Conservation (phyloP, 2,329 filamentous ascomycete species). For the Stagonosporopsis rhizophila region DNA sequence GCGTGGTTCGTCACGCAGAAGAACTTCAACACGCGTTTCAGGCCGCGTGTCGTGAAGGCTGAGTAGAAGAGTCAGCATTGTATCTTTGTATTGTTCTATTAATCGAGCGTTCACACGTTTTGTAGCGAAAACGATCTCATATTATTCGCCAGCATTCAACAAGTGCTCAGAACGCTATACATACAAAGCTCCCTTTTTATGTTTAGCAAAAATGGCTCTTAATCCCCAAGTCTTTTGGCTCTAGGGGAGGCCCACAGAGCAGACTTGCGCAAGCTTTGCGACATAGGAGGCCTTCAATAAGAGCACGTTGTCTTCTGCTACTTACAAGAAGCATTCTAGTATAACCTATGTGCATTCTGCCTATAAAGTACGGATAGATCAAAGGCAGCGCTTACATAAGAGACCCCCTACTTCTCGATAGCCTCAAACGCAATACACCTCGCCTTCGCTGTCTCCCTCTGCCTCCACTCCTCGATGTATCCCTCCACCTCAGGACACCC, state of each 20-base stretch:
- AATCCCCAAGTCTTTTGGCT: no score
- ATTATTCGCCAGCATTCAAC: background rate
- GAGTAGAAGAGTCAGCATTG: background rate
- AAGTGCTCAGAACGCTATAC: background rate
- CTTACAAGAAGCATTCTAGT: no score
- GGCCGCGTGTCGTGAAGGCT: conserved; percentile 19
- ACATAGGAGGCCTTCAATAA: no score
- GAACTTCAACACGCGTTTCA: conserved; percentile 55
- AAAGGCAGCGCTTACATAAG: no score
- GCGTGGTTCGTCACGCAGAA: conserved; percentile 62
- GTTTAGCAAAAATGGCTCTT: no score
- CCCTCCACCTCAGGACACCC: conserved; percentile 62
- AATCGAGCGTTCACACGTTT: conserved; percentile 4
- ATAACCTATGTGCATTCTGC: no score
- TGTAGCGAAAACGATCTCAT: background rate
- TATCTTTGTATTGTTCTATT: background rate
- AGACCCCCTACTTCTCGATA: conserved; percentile 20
- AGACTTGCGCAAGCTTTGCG: no score
- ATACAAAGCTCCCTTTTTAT: no score
- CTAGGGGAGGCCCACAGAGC: no score
- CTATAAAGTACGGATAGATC: no score
- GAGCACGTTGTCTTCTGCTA: no score
- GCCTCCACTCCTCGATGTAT: conserved; percentile 61
- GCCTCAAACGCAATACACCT: conserved; percentile 34
- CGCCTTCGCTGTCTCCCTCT: conserved; percentile 33